A percentile compares a stretch with the other conserved stretches of the same genome.
phyloP scores from a whole-genome alignment of 768 basidiomycete species.

The Saitozyma sp. region DNA sequence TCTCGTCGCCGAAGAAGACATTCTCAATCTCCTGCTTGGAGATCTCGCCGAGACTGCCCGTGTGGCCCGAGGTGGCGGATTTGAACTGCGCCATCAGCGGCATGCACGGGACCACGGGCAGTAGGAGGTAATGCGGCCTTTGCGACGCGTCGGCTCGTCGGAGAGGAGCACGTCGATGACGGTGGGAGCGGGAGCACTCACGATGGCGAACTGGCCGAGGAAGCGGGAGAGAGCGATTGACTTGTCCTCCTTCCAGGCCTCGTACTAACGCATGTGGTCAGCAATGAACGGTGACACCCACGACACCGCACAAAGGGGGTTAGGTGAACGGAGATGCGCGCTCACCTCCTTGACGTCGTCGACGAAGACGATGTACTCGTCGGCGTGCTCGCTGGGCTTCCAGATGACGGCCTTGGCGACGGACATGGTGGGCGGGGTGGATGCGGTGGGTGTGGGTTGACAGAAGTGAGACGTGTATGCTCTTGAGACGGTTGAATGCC shows the following conservation, averaged over 20 bases:
- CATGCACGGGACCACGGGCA: no score
- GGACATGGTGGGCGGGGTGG: slow-evolving; percentile 8
- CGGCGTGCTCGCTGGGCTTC: slow-evolving; percentile 37
- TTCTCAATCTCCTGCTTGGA: slow-evolving; percentile 46
- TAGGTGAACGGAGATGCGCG: background rate
- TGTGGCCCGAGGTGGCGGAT: slow-evolving; percentile 42
- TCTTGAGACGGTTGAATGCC: no score
- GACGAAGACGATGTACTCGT: slow-evolving; percentile 43
- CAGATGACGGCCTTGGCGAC: slow-evolving; percentile 27
- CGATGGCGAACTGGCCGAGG: slow-evolving; percentile 41
- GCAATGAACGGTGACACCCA: background rate
- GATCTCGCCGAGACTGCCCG: slow-evolving; percentile 41
- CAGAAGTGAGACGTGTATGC: background rate
- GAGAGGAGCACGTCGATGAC: background rate
- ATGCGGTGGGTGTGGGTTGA: slow-evolving; percentile 6
- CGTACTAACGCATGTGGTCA: slow-evolving; percentile 26
- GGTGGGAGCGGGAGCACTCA: slow-evolving; percentile 13
- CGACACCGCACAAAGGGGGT: background rate
- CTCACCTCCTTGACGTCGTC: slow-evolving; percentile 45
- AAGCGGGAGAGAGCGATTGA: slow-evolving; percentile 44
- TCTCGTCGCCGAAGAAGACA: slow-evolving; percentile 46
- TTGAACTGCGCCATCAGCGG: slow-evolving; percentile 31
- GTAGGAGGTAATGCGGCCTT: background rate
- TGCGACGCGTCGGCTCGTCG: background rate
- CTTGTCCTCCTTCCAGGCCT: slow-evolving; percentile 43